Evolutionary conservation across 1,139 yeast genomes (phyloP).

Genomic region (Suhomyces chickasaworum): DNA sequence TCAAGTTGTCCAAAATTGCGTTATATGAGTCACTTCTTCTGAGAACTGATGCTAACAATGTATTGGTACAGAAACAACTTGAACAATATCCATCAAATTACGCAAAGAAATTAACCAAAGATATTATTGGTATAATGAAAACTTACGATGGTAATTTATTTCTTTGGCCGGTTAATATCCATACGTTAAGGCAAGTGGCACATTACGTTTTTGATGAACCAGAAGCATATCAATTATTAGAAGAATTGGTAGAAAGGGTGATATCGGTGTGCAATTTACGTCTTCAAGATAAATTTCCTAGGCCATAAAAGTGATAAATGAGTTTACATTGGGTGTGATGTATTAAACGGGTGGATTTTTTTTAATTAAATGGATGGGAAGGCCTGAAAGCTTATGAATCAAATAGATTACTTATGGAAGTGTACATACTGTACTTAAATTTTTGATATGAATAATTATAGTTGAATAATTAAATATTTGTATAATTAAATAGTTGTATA

Average conservation of each 20-base stretch:
- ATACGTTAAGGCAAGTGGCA: conserved; percentile 35
- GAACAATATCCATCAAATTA: conserved; percentile 29
- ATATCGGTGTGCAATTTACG: conserved; percentile 17
- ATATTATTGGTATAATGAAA: conserved; percentile 40
- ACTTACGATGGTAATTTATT: conserved; percentile 37
- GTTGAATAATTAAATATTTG: neutral
- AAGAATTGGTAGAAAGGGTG: conserved; percentile 29
- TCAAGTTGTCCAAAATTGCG: conserved; percentile 34
- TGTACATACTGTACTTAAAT: neutral
- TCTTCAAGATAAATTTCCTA: conserved; percentile 7
- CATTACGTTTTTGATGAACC: conserved; percentile 33
- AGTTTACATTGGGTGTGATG: neutral
- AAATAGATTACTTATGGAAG: neutral
- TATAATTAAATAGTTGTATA: too few relatives aligned
- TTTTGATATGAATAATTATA: neutral
- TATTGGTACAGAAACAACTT: conserved; percentile 24
- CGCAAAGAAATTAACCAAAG: conserved; percentile 34
- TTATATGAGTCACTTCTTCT: conserved; percentile 33
- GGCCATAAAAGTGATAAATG: neutral
- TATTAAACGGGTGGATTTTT: neutral
- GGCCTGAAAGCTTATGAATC: neutral
- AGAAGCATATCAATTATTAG: conserved; percentile 29
- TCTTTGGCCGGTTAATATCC: conserved; percentile 42
- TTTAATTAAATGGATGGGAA: neutral
- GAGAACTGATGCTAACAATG: conserved; percentile 21